Base-by-base conservation (phyloP, 768 basidiomycete species). In the Botryobasidium botryosum region DNA sequence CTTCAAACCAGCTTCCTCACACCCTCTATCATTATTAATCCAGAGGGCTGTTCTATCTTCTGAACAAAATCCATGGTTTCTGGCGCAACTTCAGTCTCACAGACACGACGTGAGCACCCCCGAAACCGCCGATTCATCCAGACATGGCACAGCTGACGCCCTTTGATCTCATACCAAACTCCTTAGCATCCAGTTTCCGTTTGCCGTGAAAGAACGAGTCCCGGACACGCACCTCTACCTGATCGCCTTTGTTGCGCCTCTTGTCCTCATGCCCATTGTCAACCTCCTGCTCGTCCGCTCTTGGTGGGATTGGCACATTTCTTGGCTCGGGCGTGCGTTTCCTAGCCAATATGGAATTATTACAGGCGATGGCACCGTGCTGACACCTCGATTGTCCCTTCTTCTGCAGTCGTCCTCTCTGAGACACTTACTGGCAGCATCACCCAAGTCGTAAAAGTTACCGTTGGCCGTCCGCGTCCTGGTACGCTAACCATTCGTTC, bases 271-370 rank as follows among this genome's bases (percentile, higher is more conserved):
- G 55, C 68, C 77, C 17, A 51, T 75, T 17, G 68, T 91, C 52
- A 83, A 84, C 52, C 47, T 75, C 18, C 40, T 82, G 12, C 79
- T 85, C 18, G 65, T 86, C 24, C 71, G 79, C n/a, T 79, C 76
- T 2, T 76, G 75, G 66, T 96, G 90, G 88, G 91, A 94, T 55
- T 63, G 80, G 25, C 91, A 94, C 56, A 78, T 74, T 54, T 18
- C 49, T 56, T 26, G 58, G 55, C 40, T 44, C 33, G 40, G 38
- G 37, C 48, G 32, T 15, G 40, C 25, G 17, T 31, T 23, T 39
- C 31, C 35, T 12, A n/a, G n/a, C n/a, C n/a, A n/a, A n/a, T 23
- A 23, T 5, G 4, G n/a, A 42, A 31, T 17, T 13, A 17, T 51
- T 50, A 8, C 8, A 8, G 17, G 20, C 40, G 35, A 41, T 45